Percentiles rank a stretch among this genome's conserved stretches.
phyloP scores from a whole-genome alignment of 345 rosid species.

The Eucalyptus erythrocorys region DNA sequence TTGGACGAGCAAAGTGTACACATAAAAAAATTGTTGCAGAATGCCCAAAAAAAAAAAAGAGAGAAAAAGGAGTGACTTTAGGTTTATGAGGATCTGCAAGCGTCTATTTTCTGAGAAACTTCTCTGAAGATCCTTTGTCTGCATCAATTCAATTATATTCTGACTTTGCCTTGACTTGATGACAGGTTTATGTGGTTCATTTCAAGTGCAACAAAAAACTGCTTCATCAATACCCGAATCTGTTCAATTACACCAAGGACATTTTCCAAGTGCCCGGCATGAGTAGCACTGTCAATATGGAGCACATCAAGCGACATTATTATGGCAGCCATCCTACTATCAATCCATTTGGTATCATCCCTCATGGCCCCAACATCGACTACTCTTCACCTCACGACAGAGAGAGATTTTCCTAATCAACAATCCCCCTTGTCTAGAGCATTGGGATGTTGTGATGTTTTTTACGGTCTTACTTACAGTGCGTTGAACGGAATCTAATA shows the following conservation, averaged over 20 bases:
- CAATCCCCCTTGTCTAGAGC: background rate
- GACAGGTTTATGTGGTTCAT: conserved; percentile 39
- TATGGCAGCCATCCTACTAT: conserved; percentile 35
- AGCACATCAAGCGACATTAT: conserved; percentile 28
- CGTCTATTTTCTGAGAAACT: background rate
- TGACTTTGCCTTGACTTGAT: background rate
- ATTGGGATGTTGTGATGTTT: background rate
- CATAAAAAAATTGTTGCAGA: background rate
- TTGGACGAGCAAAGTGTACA: background rate
- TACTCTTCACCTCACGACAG: conserved; percentile 24
- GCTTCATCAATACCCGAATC: conserved; percentile 27
- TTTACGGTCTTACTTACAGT: background rate
- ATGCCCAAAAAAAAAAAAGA: background rate
- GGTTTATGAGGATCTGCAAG: background rate
- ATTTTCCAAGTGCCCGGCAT: conserved; percentile 29
- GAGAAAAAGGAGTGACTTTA: background rate
- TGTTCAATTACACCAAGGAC: conserved; percentile 37
- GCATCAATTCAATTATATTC: background rate
- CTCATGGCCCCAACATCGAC: conserved; percentile 24
- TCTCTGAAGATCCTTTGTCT: background rate
- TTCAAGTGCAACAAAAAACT: conserved; percentile 43
- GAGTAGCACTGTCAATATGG: conserved; percentile 24
- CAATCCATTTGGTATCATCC: conserved; percentile 30
- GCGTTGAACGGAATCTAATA: background rate
- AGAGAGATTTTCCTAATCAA: conserved; percentile 5